A percentile compares a stretch with the other conserved stretches of the same genome.
These are phyloP conservation scores for Przewalskia tangutica DNA, from an alignment of 257 asterid genomes.

Conservation along the genomic window DNA sequence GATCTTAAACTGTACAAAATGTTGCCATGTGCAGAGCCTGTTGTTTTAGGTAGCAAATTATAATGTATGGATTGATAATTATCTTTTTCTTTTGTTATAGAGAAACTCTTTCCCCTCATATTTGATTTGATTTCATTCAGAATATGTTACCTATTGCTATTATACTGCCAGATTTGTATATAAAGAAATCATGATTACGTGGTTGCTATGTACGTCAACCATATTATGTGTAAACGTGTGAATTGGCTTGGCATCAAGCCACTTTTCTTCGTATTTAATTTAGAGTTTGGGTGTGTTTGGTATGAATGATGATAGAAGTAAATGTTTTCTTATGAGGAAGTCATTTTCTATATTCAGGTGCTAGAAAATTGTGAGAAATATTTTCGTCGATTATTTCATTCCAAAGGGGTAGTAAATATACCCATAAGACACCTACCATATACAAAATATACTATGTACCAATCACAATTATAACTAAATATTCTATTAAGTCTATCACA, in stretches of 20 bases:
- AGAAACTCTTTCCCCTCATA: background rate
- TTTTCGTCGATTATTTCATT: no score
- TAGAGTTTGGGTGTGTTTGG: background rate
- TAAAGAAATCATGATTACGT: background rate
- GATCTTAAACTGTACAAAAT: slow-evolving; percentile 2
- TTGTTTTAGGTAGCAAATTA: slow-evolving; percentile 5
- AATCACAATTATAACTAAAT: no score
- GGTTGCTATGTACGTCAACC: no score
- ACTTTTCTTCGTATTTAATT: background rate
- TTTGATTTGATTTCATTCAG: background rate
- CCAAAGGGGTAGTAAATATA: no score
- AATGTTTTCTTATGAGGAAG: no score
- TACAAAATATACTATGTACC: no score
- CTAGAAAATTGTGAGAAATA: no score
- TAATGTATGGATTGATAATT: slow-evolving; percentile 13
- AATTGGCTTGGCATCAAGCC: background rate
- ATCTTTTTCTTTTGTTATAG: background rate
- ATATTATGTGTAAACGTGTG: background rate
- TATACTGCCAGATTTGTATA: background rate
- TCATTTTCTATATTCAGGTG: no score
- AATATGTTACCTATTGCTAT: background rate
- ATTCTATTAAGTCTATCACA: no score
- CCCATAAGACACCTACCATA: no score
- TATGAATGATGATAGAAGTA: background rate
- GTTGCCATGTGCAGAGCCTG: slow-evolving; percentile 20